Evolutionary conservation across 129 eudicot genomes (phyloP).

Genomic region (Artemisia argyi): DNA sequence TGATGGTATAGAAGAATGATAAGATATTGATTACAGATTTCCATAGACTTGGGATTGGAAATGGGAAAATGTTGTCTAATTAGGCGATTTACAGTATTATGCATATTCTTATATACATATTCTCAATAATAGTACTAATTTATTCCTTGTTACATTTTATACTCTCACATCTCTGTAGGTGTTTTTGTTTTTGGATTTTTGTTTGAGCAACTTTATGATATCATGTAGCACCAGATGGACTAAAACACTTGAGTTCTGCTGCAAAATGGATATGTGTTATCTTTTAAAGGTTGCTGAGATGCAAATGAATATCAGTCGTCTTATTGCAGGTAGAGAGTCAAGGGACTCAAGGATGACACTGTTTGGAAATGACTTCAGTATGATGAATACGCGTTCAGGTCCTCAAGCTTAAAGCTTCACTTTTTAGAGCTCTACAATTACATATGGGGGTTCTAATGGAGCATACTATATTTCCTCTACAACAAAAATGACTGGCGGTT

Average conservation of each 20-base stretch:
- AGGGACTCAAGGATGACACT: constrained; percentile 32
- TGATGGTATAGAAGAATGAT: too few relatives aligned
- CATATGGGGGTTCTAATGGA: constrained; percentile 83
- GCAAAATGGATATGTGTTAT: background rate
- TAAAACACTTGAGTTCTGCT: background rate
- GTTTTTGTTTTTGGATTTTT: too few relatives aligned
- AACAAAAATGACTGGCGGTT: constrained; percentile 72
- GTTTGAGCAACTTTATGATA: too few relatives aligned
- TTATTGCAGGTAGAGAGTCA: constrained; percentile 47
- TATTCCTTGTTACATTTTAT: too few relatives aligned
- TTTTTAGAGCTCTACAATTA: constrained; percentile 70
- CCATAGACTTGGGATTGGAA: too few relatives aligned
- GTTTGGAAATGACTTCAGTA: constrained; percentile 34
- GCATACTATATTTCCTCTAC: constrained; percentile 61
- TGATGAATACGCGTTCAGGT: constrained; percentile 30
- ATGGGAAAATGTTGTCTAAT: too few relatives aligned
- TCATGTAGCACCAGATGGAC: background rate
- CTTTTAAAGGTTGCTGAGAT: background rate
- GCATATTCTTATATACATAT: too few relatives aligned
- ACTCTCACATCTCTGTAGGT: too few relatives aligned
- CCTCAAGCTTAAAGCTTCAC: constrained; percentile 56
- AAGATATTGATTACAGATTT: too few relatives aligned
- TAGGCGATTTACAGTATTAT: too few relatives aligned
- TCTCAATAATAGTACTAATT: too few relatives aligned
- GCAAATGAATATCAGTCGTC: background rate